A percentile compares a stretch with the other conserved stretches of the same genome.
Evolutionary conservation across 2,329 filamentous ascomycete genomes (phyloP).

Genomic region (Davidsoniella virescens): DNA sequence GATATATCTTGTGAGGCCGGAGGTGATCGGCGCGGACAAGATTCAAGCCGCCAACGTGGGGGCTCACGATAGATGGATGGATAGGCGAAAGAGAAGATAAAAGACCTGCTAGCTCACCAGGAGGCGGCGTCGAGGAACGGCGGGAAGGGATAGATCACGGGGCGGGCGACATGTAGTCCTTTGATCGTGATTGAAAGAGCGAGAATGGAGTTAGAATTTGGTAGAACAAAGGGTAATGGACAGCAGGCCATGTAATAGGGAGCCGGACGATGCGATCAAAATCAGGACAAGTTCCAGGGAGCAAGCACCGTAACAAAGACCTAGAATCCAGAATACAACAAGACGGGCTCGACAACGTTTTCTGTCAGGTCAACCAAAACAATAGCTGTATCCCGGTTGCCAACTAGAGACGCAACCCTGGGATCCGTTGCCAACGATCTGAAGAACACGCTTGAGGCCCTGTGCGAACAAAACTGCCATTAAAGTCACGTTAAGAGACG

Average conservation of each 20-base stretch:
- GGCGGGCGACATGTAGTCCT: not conserved
- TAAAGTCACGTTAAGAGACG: slow-evolving; percentile 2
- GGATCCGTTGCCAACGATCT: not conserved
- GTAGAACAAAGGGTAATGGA: not conserved
- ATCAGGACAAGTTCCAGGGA: not conserved
- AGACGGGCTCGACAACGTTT: not conserved
- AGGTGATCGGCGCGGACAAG: not conserved
- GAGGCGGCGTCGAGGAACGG: not conserved
- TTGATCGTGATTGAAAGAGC: not conserved
- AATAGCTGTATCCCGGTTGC: not conserved
- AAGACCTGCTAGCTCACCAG: not conserved
- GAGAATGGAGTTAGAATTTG: not conserved
- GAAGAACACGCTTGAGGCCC: not conserved
- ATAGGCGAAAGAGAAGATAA: not conserved
- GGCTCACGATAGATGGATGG: not conserved
- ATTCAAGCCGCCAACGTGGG: not conserved
- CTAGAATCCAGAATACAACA: not conserved
- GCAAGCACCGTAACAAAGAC: not conserved
- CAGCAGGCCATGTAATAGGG: not conserved
- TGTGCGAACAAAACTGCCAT: not conserved
- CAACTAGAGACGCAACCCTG: not conserved
- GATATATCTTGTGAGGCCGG: not conserved
- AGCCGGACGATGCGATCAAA: not conserved
- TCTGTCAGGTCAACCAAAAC: not conserved
- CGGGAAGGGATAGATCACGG: not conserved